Evolutionary conservation across 148 eudicot genomes (phyloP).

Genomic region (Simmondsia chinensis): DNA sequence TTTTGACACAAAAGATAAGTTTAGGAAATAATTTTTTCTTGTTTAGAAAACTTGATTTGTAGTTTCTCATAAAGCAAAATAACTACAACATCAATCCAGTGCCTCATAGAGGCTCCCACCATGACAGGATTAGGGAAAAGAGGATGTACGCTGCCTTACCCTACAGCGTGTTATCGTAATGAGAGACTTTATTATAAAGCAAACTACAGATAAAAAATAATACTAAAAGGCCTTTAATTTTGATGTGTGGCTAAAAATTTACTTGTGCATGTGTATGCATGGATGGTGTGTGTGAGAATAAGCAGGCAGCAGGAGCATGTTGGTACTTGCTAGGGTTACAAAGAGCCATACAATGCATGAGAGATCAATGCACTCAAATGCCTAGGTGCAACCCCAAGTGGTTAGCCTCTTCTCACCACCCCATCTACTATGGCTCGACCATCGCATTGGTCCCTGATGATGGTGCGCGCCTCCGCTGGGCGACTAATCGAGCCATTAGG

Average conservation of each 20-base stretch:
- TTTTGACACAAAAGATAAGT: too few relatives aligned
- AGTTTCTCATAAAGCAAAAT: too few relatives aligned
- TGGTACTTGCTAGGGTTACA: constrained; percentile 91
- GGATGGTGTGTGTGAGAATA: background rate
- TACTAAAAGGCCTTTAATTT: background rate
- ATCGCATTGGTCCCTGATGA: constrained; percentile 26
- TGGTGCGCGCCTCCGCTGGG: constrained; percentile 48
- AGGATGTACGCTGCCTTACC: too few relatives aligned
- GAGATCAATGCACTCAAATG: constrained; percentile 42
- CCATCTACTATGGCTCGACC: constrained; percentile 57
- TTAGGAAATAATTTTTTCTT: too few relatives aligned
- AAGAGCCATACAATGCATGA: constrained; percentile 67
- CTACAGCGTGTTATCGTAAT: too few relatives aligned
- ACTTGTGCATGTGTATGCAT: background rate
- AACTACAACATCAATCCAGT: too few relatives aligned
- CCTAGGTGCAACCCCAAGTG: constrained; percentile 31
- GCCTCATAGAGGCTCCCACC: too few relatives aligned
- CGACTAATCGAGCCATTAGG: constrained; percentile 35
- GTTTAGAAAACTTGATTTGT: too few relatives aligned
- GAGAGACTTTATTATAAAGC: too few relatives aligned
- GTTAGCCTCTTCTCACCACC: constrained; percentile 59
- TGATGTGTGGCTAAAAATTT: background rate
- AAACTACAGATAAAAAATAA: too few relatives aligned
- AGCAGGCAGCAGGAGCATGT: constrained; percentile 96
- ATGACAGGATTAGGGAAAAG: too few relatives aligned